Evolutionary conservation across 331 rosid genomes (phyloP).

Genomic region (Prunus yedoensis): DNA sequence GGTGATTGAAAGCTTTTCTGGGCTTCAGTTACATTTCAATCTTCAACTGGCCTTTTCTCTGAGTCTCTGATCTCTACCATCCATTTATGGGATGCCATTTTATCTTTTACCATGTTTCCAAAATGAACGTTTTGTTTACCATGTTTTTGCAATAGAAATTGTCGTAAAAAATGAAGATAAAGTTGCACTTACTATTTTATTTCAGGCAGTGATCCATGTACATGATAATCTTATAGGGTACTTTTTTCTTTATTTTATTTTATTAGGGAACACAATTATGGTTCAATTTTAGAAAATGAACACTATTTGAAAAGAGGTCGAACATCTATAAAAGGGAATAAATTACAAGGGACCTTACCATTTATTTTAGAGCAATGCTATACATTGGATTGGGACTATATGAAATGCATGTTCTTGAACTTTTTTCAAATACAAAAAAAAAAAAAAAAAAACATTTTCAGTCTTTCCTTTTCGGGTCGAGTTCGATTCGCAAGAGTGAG

Average conservation of each 20-base stretch:
- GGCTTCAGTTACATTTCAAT: slow-evolving; percentile 5
- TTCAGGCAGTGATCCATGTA: background rate
- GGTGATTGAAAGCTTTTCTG: background rate
- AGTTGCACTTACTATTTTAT: background rate
- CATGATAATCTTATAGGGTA: background rate
- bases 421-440: background rate
- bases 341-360: background rate
- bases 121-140: background rate
- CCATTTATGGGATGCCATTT: background rate
- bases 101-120: slow-evolving; percentile 5
- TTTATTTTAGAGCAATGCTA: background rate
- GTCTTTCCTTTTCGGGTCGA: background rate
- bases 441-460: background rate
- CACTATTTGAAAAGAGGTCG: background rate
- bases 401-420: background rate
- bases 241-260: background rate
- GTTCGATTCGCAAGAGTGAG: background rate
- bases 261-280: background rate
- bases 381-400: background rate
- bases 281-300: background rate
- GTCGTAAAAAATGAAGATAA: background rate
- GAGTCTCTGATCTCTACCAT: background rate
- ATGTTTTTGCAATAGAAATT: background rate
- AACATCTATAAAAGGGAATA: background rate
- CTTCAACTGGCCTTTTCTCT: background rate